These are phyloP conservation scores for Acer negundo DNA, from an alignment of 345 rosid species.

Conservation along the genomic window DNA sequence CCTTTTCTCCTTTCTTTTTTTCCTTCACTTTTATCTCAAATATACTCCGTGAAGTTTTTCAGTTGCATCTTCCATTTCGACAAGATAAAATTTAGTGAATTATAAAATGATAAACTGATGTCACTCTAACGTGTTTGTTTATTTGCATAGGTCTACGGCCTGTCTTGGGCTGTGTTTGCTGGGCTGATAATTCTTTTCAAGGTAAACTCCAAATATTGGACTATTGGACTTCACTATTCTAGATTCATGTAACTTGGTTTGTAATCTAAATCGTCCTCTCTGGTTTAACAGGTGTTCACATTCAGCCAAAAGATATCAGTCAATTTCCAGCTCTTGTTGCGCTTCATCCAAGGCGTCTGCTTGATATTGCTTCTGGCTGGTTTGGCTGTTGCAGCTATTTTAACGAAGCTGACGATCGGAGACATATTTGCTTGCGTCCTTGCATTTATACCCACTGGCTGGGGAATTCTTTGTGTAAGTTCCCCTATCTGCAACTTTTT, in stretches of 20 bases:
- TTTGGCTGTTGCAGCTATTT: conserved; percentile 56
- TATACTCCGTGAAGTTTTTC: neutral
- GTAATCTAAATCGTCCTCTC: conserved; percentile 16
- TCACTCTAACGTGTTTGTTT: neutral
- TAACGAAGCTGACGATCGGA: conserved; percentile 44
- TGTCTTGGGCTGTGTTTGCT: conserved; percentile 84
- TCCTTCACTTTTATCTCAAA: too few relatives aligned
- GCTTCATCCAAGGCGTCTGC: conserved; percentile 83
- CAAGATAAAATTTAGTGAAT: neutral
- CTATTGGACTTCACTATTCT: neutral
- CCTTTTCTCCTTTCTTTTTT: too few relatives aligned
- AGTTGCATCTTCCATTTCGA: neutral
- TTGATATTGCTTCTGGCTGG: conserved; percentile 81
- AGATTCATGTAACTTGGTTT: neutral
- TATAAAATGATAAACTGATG: neutral
- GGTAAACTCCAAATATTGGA: conserved; percentile 37
- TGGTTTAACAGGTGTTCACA: conserved; percentile 72
- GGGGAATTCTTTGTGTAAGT: conserved; percentile 93
- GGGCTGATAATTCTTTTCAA: conserved; percentile 73
- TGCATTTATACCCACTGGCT: conserved; percentile 93
- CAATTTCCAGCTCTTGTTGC: conserved; percentile 87
- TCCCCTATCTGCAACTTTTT: neutral
- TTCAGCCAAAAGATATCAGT: conserved; percentile 97
- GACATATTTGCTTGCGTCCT: conserved; percentile 81
- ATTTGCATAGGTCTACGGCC: conserved; percentile 68